These are phyloP conservation scores for Rhodotorula toruloides DNA, from an alignment of 768 basidiomycete species.

Conservation along the genomic window DNA sequence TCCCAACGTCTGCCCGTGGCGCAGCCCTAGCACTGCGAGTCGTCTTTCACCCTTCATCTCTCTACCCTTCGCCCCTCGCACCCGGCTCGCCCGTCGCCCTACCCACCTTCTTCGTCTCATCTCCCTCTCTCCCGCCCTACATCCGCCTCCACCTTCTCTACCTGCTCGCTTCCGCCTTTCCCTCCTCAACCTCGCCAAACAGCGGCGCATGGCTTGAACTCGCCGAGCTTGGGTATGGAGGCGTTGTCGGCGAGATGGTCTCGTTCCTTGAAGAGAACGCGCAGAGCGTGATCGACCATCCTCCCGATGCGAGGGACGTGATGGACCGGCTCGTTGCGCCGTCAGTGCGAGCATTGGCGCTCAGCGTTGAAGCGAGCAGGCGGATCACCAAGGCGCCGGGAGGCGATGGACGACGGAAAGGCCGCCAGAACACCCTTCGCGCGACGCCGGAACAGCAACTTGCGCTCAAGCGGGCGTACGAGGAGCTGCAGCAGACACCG, in stretches of 20 bases:
- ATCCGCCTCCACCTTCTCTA: conserved; percentile 75
- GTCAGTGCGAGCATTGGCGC: conserved; percentile 21
- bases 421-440: not conserved
- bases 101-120: conserved; percentile 70
- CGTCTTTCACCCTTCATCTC: conserved; percentile 51
- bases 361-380: conserved; percentile 10
- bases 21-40: conserved; percentile 61
- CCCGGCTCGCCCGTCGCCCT: conserved; percentile 48
- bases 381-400: conserved; percentile 11
- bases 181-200: conserved; percentile 38
- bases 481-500: conserved; percentile 37
- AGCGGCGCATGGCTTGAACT: conserved; percentile 49
- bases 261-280: conserved; percentile 61
- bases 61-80: conserved; percentile 49
- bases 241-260: conserved; percentile 61
- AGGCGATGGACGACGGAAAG: no score
- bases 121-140: conserved; percentile 66
- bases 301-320: conserved; percentile 68
- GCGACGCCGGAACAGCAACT: conserved; percentile 31
- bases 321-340: conserved; percentile 55
- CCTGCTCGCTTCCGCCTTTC: conserved; percentile 57
- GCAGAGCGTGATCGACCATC: conserved; percentile 55
- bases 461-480: conserved; percentile 42
- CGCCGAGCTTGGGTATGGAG: conserved; percentile 60
- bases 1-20: conserved; percentile 19